Conservation (phyloP, 805 yeast genomes). For the Metschnikowia cerradonensis region DNA sequence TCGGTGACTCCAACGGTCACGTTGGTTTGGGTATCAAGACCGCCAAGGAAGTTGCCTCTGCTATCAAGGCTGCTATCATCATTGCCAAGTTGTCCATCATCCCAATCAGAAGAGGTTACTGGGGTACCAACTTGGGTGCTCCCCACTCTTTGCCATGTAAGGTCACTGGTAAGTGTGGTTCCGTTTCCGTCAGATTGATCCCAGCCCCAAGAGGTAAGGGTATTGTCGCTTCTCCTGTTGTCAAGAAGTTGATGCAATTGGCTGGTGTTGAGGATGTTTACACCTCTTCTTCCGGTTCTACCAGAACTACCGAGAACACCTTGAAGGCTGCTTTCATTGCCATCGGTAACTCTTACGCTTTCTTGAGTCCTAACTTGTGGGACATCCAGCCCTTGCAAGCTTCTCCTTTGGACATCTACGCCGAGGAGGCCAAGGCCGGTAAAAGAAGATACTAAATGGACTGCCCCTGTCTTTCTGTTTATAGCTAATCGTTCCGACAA, state of each 20-base stretch:
- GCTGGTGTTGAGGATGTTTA: constrained; percentile 99
- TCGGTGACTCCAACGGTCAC: constrained; percentile 99
- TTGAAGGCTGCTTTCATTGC: constrained; percentile 99
- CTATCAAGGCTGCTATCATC: constrained; percentile 99
- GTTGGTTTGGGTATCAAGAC: constrained; percentile 99
- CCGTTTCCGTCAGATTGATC: constrained; percentile 95
- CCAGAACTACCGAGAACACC: constrained; percentile 99
- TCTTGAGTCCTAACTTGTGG: constrained; percentile 99
- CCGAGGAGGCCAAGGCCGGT: constrained; percentile 64
- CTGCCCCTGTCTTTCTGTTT: constrained; percentile 1
- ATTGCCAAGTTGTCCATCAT: constrained; percentile 98
- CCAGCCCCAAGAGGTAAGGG: constrained; percentile 99
- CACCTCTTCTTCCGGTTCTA: constrained; percentile 97
- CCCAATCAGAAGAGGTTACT: constrained; percentile 99
- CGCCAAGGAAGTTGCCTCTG: constrained; percentile 99
- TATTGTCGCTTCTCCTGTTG: constrained; percentile 99
- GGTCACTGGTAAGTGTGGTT: constrained; percentile 99
- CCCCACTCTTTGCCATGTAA: constrained; percentile 98
- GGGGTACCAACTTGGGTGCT: constrained; percentile 99
- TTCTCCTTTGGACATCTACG: constrained; percentile 93
- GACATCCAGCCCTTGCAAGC: constrained; percentile 74
- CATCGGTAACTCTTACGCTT: constrained; percentile 99
- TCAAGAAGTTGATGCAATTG: constrained; percentile 96
- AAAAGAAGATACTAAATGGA: constrained; percentile 68
- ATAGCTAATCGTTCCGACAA: constrained; percentile 4